Evolutionary conservation across 1,284 basidiomycete genomes (phyloP).

Genomic region (Mrakiaceae sp.): DNA sequence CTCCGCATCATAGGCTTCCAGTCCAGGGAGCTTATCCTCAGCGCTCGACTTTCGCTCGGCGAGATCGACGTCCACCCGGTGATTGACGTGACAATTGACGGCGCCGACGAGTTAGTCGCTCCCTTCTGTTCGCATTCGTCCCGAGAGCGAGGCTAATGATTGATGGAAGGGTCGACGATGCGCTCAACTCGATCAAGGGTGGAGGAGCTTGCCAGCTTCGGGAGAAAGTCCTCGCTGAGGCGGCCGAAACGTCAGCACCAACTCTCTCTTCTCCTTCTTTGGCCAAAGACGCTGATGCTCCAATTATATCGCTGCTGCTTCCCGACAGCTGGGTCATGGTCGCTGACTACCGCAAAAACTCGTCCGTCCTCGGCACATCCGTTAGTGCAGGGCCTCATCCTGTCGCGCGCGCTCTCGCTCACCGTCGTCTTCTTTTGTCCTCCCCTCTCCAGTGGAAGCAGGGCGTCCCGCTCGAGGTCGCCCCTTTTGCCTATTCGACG

Average conservation of each 20-base stretch:
- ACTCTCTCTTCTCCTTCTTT: not conserved
- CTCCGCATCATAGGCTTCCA: slow-evolving; percentile 63
- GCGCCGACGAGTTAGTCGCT: slow-evolving; percentile 75
- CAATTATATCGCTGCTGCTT: not conserved
- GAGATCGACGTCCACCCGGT: slow-evolving; percentile 83
- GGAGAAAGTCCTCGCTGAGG: slow-evolving; percentile 95
- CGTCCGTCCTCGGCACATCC: slow-evolving; percentile 65
- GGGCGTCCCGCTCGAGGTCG: slow-evolving; percentile 92
- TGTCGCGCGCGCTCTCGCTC: not conserved
- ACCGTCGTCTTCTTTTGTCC: not conserved
- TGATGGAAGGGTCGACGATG: slow-evolving; percentile 58
- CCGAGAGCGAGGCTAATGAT: not conserved
- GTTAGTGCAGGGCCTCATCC: slow-evolving; percentile 40
- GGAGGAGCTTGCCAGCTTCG: slow-evolving; percentile 94
- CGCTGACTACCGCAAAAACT: slow-evolving; percentile 91
- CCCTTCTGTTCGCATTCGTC: slow-evolving; percentile 3
- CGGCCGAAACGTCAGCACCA: slow-evolving; percentile 54
- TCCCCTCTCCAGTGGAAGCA: slow-evolving; percentile 54
- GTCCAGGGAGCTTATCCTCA: slow-evolving; percentile 86
- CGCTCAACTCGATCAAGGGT: slow-evolving; percentile 92
- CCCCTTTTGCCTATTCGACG: slow-evolving; percentile 87
- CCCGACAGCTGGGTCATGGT: slow-evolving; percentile 70
- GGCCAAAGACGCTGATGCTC: not conserved
- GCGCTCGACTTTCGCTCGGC: slow-evolving; percentile 65
- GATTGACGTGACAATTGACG: slow-evolving; percentile 93